phyloP scores from a whole-genome alignment of 768 basidiomycete genomes.

The Fomitopsis serialis region DNA sequence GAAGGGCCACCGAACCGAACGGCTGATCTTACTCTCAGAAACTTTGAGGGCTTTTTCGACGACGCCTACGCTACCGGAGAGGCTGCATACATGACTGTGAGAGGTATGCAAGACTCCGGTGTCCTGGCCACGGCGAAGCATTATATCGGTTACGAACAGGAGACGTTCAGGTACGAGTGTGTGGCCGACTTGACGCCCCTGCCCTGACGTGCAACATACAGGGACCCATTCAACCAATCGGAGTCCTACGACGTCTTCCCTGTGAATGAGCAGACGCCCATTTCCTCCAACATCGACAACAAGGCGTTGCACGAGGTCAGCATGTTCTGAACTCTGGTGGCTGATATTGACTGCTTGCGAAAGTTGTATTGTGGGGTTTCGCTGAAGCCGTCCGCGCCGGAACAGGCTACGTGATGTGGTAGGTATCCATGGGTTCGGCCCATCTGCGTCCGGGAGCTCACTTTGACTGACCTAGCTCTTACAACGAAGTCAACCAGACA shows the following conservation, averaged over 20 bases:
- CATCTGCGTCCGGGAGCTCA: slow-evolving; percentile 3
- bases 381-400: background rate
- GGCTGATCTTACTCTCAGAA: background rate
- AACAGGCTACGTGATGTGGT: background rate
- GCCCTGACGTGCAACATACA: slow-evolving; percentile 36
- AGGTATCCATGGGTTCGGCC: background rate
- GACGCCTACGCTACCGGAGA: too few relatives aligned
- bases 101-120: too few relatives aligned
- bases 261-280: slow-evolving; percentile 8
- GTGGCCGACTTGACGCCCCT: background rate
- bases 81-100: too few relatives aligned
- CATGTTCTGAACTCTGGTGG: slow-evolving; percentile 1
- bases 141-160: too few relatives aligned
- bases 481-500: slow-evolving; percentile 57
- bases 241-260: slow-evolving; percentile 69
- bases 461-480: background rate
- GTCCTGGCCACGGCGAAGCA: too few relatives aligned
- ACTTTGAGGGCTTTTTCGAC: too few relatives aligned
- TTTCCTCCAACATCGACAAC: background rate
- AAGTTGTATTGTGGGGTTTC: slow-evolving; percentile 23
- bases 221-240: slow-evolving; percentile 49
- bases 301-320: background rate
- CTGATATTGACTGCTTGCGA: slow-evolving; percentile 70
- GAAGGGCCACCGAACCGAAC: background rate
- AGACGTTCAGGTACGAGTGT: background rate